These are phyloP conservation scores for Orbilia ellipsospora DNA, from an alignment of 2,329 filamentous ascomycete genomes.

Conservation along the genomic window DNA sequence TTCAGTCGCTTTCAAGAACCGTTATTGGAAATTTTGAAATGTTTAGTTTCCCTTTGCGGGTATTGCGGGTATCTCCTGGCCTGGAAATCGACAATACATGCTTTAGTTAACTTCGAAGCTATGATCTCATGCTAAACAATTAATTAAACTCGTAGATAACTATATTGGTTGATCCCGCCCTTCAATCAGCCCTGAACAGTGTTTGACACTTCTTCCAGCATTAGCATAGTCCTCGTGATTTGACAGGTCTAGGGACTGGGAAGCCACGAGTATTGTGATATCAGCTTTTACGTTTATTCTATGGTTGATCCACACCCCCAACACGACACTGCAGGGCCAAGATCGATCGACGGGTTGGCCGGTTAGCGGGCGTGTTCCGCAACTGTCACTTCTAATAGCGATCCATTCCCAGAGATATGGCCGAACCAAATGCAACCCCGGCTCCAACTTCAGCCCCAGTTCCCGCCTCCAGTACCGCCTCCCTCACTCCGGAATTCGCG, in stretches of 20 bases:
- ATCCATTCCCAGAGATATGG: not conserved
- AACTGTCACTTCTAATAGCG: not conserved
- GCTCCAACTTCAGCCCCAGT: not conserved
- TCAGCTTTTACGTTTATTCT: not conserved
- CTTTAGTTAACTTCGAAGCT: too few relatives aligned
- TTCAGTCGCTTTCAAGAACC: not conserved
- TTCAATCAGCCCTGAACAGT: too few relatives aligned
- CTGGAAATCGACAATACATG: too few relatives aligned
- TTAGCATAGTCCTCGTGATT: too few relatives aligned
- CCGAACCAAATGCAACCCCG: not conserved
- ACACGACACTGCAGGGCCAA: not conserved
- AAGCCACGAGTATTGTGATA: not conserved
- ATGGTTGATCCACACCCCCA: too few relatives aligned
- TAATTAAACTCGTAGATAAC: too few relatives aligned
- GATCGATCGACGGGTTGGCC: too few relatives aligned
- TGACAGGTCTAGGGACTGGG: too few relatives aligned
- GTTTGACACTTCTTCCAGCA: too few relatives aligned
- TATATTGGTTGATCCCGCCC: too few relatives aligned
- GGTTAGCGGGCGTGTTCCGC: not conserved
- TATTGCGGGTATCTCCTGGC: not conserved
- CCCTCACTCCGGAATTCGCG: conserved; percentile 7
- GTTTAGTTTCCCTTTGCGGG: not conserved
- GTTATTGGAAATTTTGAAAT: not conserved
- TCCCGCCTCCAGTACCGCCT: too few relatives aligned
- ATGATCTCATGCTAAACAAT: too few relatives aligned